These are phyloP conservation scores for Termitomyces sp. DNA, from an alignment of 768 basidiomycete species.

Conservation along the genomic window DNA sequence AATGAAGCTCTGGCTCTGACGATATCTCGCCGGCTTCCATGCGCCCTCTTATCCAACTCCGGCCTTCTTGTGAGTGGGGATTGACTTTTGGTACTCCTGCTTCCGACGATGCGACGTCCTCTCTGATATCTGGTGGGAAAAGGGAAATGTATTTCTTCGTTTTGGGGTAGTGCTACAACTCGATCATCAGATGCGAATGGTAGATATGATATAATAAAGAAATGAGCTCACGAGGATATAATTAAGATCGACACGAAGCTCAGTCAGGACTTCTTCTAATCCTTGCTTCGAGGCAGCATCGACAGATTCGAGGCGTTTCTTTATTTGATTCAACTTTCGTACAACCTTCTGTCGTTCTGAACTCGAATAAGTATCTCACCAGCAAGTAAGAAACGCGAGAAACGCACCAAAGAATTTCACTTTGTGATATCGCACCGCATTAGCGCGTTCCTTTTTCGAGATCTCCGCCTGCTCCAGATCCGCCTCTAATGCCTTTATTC, in stretches of 20 bases:
- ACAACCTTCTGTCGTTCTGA: constrained; percentile 85
- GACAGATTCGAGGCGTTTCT: constrained; percentile 43
- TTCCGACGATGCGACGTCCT: constrained; percentile 25
- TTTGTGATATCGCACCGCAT: constrained; percentile 82
- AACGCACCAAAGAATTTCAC: constrained; percentile 89
- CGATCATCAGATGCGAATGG: neutral
- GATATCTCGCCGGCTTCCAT: constrained; percentile 62
- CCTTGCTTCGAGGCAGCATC: constrained; percentile 33
- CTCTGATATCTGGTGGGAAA: constrained; percentile 68
- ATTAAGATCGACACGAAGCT: constrained; percentile 84
- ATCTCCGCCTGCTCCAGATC: constrained; percentile 66
- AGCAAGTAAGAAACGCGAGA: neutral
- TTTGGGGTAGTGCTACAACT: constrained; percentile 74
- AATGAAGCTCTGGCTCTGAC: constrained; percentile 53
- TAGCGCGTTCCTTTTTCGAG: constrained; percentile 63
- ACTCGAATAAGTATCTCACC: neutral
- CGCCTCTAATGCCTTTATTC: constrained; percentile 68
- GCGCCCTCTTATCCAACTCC: constrained; percentile 50
- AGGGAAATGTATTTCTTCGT: constrained; percentile 86
- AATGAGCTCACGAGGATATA: constrained; percentile 67
- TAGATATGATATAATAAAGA: neutral
- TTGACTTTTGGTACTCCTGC: constrained; percentile 37
- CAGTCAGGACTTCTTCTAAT: constrained; percentile 46
- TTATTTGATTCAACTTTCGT: constrained; percentile 71
- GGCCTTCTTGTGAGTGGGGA: constrained; percentile 53